Conservation (phyloP, 768 basidiomycete species). For the Phanerochaete carnosa region DNA sequence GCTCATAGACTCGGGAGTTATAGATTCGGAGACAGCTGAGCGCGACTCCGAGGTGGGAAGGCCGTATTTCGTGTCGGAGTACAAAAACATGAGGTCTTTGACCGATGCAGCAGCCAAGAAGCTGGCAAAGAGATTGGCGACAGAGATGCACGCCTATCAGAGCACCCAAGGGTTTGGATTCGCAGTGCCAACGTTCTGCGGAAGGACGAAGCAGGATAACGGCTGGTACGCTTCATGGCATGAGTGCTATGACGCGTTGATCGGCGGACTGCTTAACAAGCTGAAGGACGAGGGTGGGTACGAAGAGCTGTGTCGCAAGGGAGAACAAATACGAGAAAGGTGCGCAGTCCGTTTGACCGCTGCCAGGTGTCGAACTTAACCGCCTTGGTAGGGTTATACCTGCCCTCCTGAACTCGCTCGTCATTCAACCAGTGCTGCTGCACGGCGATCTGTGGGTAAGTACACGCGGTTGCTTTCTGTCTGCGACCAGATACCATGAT, state of each 20-base stretch:
- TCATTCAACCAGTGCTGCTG: conserved; percentile 62
- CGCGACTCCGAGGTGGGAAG: conserved; percentile 30
- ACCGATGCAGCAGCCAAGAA: conserved; percentile 40
- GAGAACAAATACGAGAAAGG: conserved; percentile 46
- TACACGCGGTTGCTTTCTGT: conserved; percentile 4
- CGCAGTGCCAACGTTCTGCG: conserved; percentile 72
- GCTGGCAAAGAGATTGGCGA: conserved; percentile 62
- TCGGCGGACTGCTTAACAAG: conserved; percentile 52
- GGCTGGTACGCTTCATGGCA: conserved; percentile 77
- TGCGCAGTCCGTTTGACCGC: conserved; percentile 22
- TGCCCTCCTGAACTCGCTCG: conserved; percentile 54
- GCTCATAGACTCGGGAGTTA: conserved; percentile 47
- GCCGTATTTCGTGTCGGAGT: conserved; percentile 74
- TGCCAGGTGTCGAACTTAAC: too few relatives aligned
- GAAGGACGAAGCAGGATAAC: conserved; percentile 64
- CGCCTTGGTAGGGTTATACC: conserved; percentile 88
- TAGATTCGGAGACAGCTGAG: conserved; percentile 23
- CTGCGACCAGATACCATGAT: neutral
- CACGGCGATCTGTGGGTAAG: conserved; percentile 83
- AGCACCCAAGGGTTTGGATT: conserved; percentile 66
- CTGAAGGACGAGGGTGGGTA: conserved; percentile 40
- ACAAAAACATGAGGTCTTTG: conserved; percentile 55
- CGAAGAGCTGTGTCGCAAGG: conserved; percentile 46
- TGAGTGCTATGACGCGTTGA: conserved; percentile 59
- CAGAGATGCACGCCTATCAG: conserved; percentile 57